phyloP scores from a whole-genome alignment of 1,284 basidiomycete species.

The Pyrrhoderma noxium region DNA sequence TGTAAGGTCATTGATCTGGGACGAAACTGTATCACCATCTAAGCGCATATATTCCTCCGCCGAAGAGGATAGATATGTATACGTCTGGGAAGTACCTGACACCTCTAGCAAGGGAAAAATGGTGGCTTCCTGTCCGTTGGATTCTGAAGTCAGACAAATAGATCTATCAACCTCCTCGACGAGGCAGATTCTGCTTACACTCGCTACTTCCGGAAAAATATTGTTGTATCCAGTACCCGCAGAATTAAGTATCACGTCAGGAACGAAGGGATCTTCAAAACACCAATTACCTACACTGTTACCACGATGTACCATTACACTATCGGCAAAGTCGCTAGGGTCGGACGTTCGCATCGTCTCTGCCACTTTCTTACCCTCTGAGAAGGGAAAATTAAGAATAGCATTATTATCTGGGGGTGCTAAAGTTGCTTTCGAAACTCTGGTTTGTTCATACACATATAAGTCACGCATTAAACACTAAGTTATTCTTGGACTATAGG shows the following conservation, averaged over 20 bases:
- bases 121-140: conserved; percentile 58
- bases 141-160: conserved; percentile 57
- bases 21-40: conserved; percentile 31
- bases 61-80: conserved; percentile 70
- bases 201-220: conserved; percentile 62
- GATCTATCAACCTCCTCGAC: conserved; percentile 33
- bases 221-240: conserved; percentile 55
- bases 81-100: conserved; percentile 50
- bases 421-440: conserved; percentile 58
- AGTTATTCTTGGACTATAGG: conserved; percentile 33
- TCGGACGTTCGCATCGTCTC: conserved; percentile 40
- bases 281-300: conserved; percentile 43
- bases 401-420: conserved; percentile 59
- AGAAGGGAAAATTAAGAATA: conserved; percentile 45
- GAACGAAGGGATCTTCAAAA: conserved; percentile 28
- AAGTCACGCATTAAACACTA: no score
- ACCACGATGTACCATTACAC: conserved; percentile 41
- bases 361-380: conserved; percentile 37
- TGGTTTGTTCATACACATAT: conserved; percentile 37
- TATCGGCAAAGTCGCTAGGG: conserved; percentile 30
- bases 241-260: conserved; percentile 36
- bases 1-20: conserved; percentile 48
- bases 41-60: conserved; percentile 63
- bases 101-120: conserved; percentile 44
- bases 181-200: conserved; percentile 44